phyloP scores from a whole-genome alignment of 345 rosid species.

The Balakata baccata region DNA sequence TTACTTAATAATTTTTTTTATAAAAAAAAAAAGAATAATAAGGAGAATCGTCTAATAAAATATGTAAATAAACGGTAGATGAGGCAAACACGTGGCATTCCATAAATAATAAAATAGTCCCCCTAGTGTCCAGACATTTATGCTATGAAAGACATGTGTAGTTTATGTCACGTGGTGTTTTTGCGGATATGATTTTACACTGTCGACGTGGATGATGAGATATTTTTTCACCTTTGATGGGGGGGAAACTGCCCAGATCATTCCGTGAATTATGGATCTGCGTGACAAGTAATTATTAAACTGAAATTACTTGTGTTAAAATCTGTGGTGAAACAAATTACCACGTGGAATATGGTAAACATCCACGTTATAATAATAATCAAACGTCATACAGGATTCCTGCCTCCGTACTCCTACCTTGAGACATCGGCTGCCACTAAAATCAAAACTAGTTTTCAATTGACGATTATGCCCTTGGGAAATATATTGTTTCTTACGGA shows the following conservation, averaged over 20 bases:
- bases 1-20: no score
- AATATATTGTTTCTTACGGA: neutral
- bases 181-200: neutral
- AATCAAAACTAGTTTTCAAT: neutral
- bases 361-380: constrained; percentile 13
- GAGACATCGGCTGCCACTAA: constrained; percentile 30
- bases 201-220: neutral
- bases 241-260: constrained; percentile 10
- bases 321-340: constrained; percentile 24
- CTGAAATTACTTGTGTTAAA: neutral
- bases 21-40: no score
- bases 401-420: constrained; percentile 23
- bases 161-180: neutral
- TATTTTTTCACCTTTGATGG: constrained; percentile 25
- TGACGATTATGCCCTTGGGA: constrained; percentile 24
- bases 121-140: neutral
- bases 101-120: neutral
- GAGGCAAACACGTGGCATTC: neutral
- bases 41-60: no score
- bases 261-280: constrained; percentile 39
- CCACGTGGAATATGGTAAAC: constrained; percentile 36
- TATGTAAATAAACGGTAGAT: neutral
- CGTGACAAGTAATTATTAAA: constrained; percentile 17
- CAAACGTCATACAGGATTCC: constrained; percentile 11
- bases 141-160: neutral